A percentile compares a stretch with the other conserved stretches of the same genome.
These are phyloP conservation scores for Saturnispora serradocipensis DNA, from an alignment of 805 yeast species.

Conservation along the genomic window DNA sequence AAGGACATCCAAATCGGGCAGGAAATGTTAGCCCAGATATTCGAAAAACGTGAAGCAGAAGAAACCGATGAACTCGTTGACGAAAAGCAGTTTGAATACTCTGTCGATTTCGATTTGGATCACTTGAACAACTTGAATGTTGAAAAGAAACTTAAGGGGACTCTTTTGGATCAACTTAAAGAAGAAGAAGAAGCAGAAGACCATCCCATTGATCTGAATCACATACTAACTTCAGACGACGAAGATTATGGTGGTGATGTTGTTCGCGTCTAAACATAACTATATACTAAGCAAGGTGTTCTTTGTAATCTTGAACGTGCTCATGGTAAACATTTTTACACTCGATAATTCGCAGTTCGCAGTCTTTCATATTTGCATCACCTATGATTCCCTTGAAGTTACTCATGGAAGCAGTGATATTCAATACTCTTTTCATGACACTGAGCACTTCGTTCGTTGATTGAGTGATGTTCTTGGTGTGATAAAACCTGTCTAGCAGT, in stretches of 20 bases:
- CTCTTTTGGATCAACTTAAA: constrained; percentile 10
- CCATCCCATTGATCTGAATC: background rate
- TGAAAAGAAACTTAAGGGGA: constrained; percentile 4
- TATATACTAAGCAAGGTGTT: background rate
- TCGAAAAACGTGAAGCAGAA: constrained; percentile 4
- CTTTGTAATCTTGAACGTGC: constrained; percentile 3
- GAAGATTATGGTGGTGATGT: constrained; percentile 23
- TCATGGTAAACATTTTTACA: constrained; percentile 33
- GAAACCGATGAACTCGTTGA: constrained; percentile 9
- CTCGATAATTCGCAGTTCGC: constrained; percentile 63
- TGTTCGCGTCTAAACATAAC: constrained; percentile 4
- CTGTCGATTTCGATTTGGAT: constrained; percentile 15
- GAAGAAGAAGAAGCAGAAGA: constrained; percentile 9
- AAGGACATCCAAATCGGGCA: constrained; percentile 12
- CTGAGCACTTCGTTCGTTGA: constrained; percentile 48
- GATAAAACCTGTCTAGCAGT: constrained; percentile 51
- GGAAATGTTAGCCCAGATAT: constrained; percentile 12
- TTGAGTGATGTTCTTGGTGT: constrained; percentile 17
- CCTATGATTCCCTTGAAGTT: constrained; percentile 43
- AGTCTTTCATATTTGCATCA: constrained; percentile 55
- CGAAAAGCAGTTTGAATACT: constrained; percentile 18
- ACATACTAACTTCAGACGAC: constrained; percentile 6
- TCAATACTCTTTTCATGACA: constrained; percentile 44
- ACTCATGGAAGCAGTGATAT: constrained; percentile 34
- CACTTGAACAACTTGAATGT: constrained; percentile 8